phyloP scores from a whole-genome alignment of 352 stramenopile genomes.

The Phytophthora nicotianae region DNA sequence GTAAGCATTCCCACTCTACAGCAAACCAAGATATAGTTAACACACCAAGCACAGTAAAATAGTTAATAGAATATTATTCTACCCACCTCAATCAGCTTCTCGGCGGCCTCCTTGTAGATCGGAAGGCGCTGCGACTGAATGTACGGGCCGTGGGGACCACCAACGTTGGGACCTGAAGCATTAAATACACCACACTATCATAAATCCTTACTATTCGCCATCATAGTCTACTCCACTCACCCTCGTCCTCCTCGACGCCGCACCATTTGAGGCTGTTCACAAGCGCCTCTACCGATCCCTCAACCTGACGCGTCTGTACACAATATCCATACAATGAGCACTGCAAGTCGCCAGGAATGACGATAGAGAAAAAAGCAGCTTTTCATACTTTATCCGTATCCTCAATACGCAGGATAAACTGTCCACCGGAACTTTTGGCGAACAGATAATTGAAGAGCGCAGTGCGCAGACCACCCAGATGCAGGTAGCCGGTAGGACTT shows the following conservation, averaged over 20 bases:
- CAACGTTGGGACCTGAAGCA: constrained; percentile 82
- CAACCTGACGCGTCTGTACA: constrained; percentile 78
- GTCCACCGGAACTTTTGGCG: constrained; percentile 77
- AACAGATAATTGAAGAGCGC: constrained; percentile 95
- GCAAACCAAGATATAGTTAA: constrained; percentile 3
- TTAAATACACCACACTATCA: constrained; percentile 10
- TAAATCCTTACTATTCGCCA: not conserved
- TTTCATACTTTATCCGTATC: constrained; percentile 88
- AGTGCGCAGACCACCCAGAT: constrained; percentile 91
- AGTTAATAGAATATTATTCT: not conserved
- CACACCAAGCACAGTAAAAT: not conserved
- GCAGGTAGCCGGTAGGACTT: constrained; percentile 90
- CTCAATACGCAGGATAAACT: constrained; percentile 93
- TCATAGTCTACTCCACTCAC: constrained; percentile 22
- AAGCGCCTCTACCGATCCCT: constrained; percentile 85
- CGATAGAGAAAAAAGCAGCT: not conserved
- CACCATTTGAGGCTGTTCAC: constrained; percentile 93
- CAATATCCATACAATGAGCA: constrained; percentile 12
- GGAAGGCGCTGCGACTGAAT: constrained; percentile 95
- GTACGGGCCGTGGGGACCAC: constrained; percentile 94
- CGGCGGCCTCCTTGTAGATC: constrained; percentile 93
- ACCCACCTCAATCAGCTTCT: constrained; percentile 84
- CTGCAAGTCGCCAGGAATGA: not conserved
- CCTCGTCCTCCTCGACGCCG: constrained; percentile 97
- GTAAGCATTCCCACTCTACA: constrained; percentile 93